Evolutionary conservation across 1,284 basidiomycete species (phyloP), one percentile per base, ranked within the genome.

Genomic region (Irpex lacteus): DNA sequence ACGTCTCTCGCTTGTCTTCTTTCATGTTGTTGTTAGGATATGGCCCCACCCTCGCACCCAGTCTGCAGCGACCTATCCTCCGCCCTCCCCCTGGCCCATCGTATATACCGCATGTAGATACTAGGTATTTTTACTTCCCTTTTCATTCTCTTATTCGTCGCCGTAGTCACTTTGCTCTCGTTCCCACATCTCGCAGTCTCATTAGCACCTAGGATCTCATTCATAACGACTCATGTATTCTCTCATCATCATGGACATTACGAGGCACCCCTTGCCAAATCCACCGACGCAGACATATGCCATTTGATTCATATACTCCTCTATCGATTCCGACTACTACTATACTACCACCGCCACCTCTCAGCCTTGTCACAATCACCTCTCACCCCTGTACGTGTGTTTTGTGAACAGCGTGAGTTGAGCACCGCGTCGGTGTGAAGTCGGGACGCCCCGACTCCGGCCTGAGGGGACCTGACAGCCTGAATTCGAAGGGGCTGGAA

Each of bases 81-180:
- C 19, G 13, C 54, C 19, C 26, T 37, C 15, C 19, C 52, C 52
- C 52, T 26, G 4, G 26, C 26, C 19, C 19, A n/a, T n/a, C 52
- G 9, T 53, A 53, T 53, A 53, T 53, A 53, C 52, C n/a, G 19
- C 19, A 56, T 56, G 54, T 56, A 56, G 54, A 56, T 56, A 56
- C 21, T 56, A 56, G 54, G 54, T 36, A 18, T 21, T 21, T 52
- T 13, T 52, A 18, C 32, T 56, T 15, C 26, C 54, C 26, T 34
- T 9, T 26, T 36, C 34, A 11, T 13, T 18, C 19, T 8, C 34
- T 34, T 26, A 36, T 18, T 53, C 9, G 50, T 53, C 50, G 50
- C 50, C 50, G 18, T 53, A 53, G 50, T 53, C 50, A 53, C 50
- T 18, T 56, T 56, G 54, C 32, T 56, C 26, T 56, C 54, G 50